Conservation (phyloP, 2,329 filamentous ascomycete species). For the Fusarium palustre region DNA sequence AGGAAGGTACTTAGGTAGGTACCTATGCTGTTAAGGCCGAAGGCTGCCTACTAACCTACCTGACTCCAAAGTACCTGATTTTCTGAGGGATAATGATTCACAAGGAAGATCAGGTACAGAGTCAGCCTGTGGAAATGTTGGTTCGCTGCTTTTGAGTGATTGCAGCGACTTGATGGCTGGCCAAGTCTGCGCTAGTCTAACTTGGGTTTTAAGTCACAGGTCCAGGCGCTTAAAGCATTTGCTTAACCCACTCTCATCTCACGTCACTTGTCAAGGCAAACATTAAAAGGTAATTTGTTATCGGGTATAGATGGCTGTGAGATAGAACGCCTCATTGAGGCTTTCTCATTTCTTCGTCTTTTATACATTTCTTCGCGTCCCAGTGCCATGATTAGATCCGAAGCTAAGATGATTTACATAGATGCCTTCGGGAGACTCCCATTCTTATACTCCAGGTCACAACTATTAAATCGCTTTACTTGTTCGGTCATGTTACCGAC, state of each 20-base stretch:
- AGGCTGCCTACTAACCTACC: not conserved
- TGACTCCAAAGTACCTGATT: constrained; percentile 2
- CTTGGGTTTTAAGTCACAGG: constrained; percentile 15
- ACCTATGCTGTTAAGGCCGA: constrained; percentile 11
- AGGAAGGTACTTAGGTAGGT: not conserved
- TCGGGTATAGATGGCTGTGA: not conserved
- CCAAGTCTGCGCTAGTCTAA: constrained; percentile 18
- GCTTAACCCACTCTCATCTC: not conserved
- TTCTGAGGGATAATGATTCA: not conserved
- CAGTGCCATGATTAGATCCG: not conserved
- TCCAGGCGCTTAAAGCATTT: constrained; percentile 15
- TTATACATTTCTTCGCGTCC: not conserved
- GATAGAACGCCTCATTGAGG: constrained; percentile 11
- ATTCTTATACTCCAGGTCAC: not conserved
- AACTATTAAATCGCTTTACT: not conserved
- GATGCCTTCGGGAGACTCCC: not conserved
- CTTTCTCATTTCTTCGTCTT: not conserved
- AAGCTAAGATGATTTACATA: not conserved
- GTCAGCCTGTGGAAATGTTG: not conserved
- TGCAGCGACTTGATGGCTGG: constrained; percentile 14
- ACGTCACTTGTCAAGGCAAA: constrained; percentile 7
- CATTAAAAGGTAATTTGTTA: not conserved
- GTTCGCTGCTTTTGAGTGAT: constrained; percentile 27
- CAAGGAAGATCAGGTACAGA: constrained; percentile 24
- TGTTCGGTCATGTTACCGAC: not conserved